Base-by-base conservation (phyloP, 768 basidiomycete genomes). In the Coprinopsis cinerea region DNA sequence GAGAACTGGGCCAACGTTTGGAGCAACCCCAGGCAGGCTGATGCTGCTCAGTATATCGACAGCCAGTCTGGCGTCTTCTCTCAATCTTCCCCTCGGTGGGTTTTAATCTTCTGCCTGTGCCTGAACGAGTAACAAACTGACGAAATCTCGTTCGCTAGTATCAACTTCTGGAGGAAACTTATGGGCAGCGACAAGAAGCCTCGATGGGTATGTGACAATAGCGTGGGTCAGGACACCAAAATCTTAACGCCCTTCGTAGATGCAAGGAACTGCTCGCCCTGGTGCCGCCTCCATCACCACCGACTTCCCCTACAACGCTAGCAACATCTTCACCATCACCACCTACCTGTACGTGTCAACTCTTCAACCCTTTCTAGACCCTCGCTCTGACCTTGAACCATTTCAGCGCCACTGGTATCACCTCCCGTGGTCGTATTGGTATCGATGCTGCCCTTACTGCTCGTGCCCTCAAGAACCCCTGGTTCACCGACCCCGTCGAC, bases 1-100 rank as follows among this genome's bases (percentile, higher is more conserved):
- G 78, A 83, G n/a, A 82, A 81, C 62, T 84, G 81, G 82, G 75
- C 74, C 1, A 55, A 73, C 32, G 76, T 82, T 2, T 82, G 77
- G 78, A 62, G 64, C 26, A 64, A 66, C 60, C 81, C 82, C 22
- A 70, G 75, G 17, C 59, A 75, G 6, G 78, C 79, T 2, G 82
- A 84, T 54, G 74, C 76, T 11, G 66, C 69, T 9, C 78, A 80
- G 56, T 84, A 83, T 55, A 63, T 78, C 25, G 60, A 61, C 30
- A 63, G 61, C 54, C 76, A 75, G 48, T 74, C 77, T 14, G 81
- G 82, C 18, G 73, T 82, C 44, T 73, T 83, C 47, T 74, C 81
- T 0, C 67, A 73, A 41, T 71, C 80, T 1, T 82, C 81, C 2
- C 77, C 81, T 13, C 70, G 72, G 77, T 77, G 48, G 47, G 65